Base-by-base conservation (phyloP, 495 filamentous ascomycete genomes). In the Penicillium crystallinum region DNA sequence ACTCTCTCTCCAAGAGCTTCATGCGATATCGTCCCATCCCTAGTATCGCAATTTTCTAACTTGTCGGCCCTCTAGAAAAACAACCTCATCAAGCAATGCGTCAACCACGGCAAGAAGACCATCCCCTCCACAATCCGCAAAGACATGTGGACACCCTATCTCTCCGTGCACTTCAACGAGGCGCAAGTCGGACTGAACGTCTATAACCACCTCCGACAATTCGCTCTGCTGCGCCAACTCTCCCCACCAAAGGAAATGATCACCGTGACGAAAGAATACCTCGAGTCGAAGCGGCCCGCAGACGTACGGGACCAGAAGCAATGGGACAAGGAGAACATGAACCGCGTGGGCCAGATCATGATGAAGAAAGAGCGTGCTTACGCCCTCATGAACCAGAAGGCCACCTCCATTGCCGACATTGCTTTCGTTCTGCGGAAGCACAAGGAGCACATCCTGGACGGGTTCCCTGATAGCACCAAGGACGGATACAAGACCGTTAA, bases 61-160 rank as follows among this genome's bases (percentile, higher is more conserved):
- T 14, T 53, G 14, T 29, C 14, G 9, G 15, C 14, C 41, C 25
- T 23, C 3, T 55, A 89, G 87, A 78, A 86, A 72, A 81, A 81
- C 68, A 78, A 73, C 52, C 73, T 83, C 51, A 69, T 95, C 49
- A 73, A 77, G 42, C 93, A 98, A 70, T 71, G 96, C 53, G 76
- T 89, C 57, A 96, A 83, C 77, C 84, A 90, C 44, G 93, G 91
- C 75, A 96, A 96, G 72, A 93, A 98, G 63, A 86, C 88, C 54
- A 77, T 86, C 30, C 91, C 91, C 4, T 65, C 82, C 47, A 75
- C 79, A 43, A 70, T 97, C 38, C 90, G 93, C 53, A 91, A 90
- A 72, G 93, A 98, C 67, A 81, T 91, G 68, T 98, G 93, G 93
- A 70, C 69, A n/a, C 88, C 89, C 0, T 78, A 93, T 62, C 89